Conservation (phyloP, 108 stramenopile genomes). For the Mediolabrus comicus region DNA sequence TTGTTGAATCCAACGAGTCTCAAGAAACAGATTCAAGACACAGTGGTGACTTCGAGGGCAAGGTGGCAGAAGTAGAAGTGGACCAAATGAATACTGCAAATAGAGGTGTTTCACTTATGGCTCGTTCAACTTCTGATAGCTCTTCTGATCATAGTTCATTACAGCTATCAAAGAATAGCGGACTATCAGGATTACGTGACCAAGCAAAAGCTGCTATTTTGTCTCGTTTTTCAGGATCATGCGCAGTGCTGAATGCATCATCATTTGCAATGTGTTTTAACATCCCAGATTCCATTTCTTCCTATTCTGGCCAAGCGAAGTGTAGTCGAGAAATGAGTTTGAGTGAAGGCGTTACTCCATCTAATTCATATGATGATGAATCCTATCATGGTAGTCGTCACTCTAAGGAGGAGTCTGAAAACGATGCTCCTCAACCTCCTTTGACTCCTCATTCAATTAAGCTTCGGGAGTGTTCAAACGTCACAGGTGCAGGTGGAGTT, state of each 20-base stretch:
- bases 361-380: neutral
- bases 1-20: conserved; percentile 9
- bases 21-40: conserved; percentile 5
- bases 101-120: conserved; percentile 34
- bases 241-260: conserved; percentile 31
- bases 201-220: conserved; percentile 8
- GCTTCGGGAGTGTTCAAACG: neutral
- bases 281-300: too few species aligned
- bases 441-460: neutral
- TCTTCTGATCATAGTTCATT: neutral
- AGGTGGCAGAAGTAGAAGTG: neutral
- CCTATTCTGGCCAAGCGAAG: neutral
- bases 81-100: conserved; percentile 6
- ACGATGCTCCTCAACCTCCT: neutral
- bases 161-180: neutral
- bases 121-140: conserved; percentile 15
- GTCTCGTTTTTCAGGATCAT: conserved; percentile 28
- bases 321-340: neutral
- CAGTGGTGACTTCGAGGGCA: too few species aligned
- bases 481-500: neutral
- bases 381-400: neutral
- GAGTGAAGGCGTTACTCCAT: neutral
- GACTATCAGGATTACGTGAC: neutral
- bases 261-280: too few species aligned
- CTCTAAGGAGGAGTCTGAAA: neutral